Percentiles rank a stretch among this genome's conserved stretches.
Conservation (phyloP, 768 basidiomycete genomes). For the Trametes cubensis region DNA sequence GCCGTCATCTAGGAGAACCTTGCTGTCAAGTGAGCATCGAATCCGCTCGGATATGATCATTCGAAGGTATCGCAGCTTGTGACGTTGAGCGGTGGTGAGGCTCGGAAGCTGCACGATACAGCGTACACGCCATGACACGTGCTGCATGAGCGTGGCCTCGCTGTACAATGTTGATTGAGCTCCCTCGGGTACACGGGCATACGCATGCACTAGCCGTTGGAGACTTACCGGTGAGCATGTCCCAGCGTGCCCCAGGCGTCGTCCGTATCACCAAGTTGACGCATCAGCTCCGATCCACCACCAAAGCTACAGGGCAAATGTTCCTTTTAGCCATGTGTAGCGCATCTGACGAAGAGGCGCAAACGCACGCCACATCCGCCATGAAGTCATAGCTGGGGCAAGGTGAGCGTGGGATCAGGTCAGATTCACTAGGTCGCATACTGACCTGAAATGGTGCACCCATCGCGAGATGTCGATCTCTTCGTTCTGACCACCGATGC, state of each 20-base stretch:
- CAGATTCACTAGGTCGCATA: not conserved
- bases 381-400: conserved; percentile 45
- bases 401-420: not conserved
- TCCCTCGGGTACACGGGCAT: not conserved
- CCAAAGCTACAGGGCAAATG: conserved; percentile 37
- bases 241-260: conserved; percentile 7
- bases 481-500: conserved; percentile 26
- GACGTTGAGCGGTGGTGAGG: no score
- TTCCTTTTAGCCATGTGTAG: no score
- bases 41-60: conserved; percentile 44
- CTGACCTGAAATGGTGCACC: conserved; percentile 45
- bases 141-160: no score
- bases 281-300: conserved; percentile 43
- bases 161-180: not conserved
- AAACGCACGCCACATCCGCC: conserved; percentile 42
- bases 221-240: conserved; percentile 6
- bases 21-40: no score
- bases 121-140: no score
- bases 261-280: conserved; percentile 36
- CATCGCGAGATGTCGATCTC: conserved; percentile 39
- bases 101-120: no score
- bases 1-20: no score
- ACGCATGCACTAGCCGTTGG: not conserved
- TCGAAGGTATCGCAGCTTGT: conserved; percentile 23
- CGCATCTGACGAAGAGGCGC: no score